phyloP scores from a whole-genome alignment of 441 rosid species.

The Macaranga tanarius region DNA sequence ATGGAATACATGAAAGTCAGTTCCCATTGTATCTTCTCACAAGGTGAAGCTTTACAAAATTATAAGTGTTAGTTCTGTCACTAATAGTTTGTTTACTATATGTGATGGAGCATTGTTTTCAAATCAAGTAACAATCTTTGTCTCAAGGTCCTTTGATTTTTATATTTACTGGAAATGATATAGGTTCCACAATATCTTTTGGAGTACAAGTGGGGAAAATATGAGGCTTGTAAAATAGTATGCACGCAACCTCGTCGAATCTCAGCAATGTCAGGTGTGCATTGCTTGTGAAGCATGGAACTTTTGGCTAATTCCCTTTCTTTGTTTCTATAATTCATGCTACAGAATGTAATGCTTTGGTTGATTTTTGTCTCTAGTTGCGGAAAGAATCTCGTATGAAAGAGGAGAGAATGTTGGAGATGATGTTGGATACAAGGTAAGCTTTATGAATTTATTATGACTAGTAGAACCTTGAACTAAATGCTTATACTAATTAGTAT shows the following conservation, averaged over 20 bases:
- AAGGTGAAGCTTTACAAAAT: not conserved
- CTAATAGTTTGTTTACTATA: not conserved
- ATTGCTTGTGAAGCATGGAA: conserved; percentile 16
- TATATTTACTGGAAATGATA: conserved; percentile 15
- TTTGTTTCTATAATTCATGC: conserved; percentile 5
- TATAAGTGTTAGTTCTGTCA: not conserved
- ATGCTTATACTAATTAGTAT: not conserved
- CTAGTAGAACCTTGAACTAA: not conserved
- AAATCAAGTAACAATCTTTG: not conserved
- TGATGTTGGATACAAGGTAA: conserved; percentile 90
- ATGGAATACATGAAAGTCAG: not conserved
- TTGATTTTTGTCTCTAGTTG: conserved; percentile 48
- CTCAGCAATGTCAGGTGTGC: conserved; percentile 86
- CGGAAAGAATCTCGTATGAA: conserved; percentile 91
- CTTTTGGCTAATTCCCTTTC: conserved; percentile 11
- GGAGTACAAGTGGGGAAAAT: conserved; percentile 79
- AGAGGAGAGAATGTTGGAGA: conserved; percentile 84
- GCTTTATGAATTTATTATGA: conserved; percentile 1
- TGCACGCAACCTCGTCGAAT: conserved; percentile 99
- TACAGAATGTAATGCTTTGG: conserved; percentile 18
- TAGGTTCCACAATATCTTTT: conserved; percentile 92
- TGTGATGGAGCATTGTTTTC: not conserved
- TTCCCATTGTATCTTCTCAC: not conserved
- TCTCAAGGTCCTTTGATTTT: not conserved
- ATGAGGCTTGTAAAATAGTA: conserved; percentile 77